These are phyloP conservation scores for Mycosphaerella sp. DNA, from an alignment of 2,329 filamentous ascomycete species.

Conservation along the genomic window DNA sequence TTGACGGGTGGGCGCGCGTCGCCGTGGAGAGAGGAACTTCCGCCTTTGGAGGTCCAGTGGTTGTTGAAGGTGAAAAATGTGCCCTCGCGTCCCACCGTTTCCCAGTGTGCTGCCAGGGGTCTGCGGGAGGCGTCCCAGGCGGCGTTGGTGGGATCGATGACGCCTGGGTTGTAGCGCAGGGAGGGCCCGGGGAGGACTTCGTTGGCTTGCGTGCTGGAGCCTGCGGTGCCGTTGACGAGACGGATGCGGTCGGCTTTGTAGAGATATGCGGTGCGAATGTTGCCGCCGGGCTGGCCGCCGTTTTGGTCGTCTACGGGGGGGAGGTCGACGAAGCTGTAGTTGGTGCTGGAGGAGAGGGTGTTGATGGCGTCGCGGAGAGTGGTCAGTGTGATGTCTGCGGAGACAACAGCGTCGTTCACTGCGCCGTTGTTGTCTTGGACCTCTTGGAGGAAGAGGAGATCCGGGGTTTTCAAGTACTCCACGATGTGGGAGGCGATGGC, in stretches of 20 bases:
- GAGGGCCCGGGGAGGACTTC: conserved; percentile 51
- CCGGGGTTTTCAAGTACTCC: conserved; percentile 55
- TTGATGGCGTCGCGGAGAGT: conserved; percentile 50
- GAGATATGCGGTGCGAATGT: conserved; percentile 65
- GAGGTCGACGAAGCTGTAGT: conserved; percentile 56
- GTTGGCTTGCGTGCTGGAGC: conserved; percentile 49
- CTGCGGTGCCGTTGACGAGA: conserved; percentile 55
- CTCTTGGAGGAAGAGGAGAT: conserved; percentile 63
- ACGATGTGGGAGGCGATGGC: conserved; percentile 59
- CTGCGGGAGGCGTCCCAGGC: conserved; percentile 60
- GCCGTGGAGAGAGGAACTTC: conserved; percentile 57
- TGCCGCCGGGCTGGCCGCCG: conserved; percentile 62
- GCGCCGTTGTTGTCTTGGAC: conserved; percentile 61
- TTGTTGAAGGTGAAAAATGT: conserved; percentile 67
- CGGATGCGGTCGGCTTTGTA: conserved; percentile 56
- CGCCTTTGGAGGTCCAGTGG: conserved; percentile 61
- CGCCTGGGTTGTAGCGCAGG: conserved; percentile 63
- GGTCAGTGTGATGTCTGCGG: conserved; percentile 53
- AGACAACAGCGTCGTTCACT: conserved; percentile 53
- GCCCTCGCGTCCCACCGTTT: conserved; percentile 45
- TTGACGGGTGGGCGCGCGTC: conserved; percentile 62
- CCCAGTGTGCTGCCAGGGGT: conserved; percentile 61
- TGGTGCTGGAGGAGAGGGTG: conserved; percentile 41
- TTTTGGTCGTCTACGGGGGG: conserved; percentile 55
- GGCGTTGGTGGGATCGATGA: conserved; percentile 55